Conservation (phyloP, 1,139 yeast species). For the Blastobotrys arbuscula region DNA sequence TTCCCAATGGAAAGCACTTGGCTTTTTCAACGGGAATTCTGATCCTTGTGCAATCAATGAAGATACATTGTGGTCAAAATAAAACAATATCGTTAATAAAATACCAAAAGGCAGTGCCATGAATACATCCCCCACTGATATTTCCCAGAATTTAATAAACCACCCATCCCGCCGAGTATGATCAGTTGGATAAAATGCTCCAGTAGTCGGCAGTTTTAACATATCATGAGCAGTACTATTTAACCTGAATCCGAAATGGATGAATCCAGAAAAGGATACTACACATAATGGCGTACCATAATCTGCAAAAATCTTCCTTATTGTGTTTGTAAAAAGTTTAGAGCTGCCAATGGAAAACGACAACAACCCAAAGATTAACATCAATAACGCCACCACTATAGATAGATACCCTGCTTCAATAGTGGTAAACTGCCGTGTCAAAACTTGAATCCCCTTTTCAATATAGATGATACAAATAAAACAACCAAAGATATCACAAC, state of each 20-base stretch:
- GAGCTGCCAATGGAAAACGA: conserved; percentile 59
- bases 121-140: conserved; percentile 69
- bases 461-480: conserved; percentile 87
- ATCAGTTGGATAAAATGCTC: conserved; percentile 68
- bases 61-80: conserved; percentile 93
- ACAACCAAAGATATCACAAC: conserved; percentile 91
- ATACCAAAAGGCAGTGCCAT: conserved; percentile 91
- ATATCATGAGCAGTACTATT: conserved; percentile 40
- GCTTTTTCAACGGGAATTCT: conserved; percentile 74
- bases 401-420: conserved; percentile 60
- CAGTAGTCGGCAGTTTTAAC: conserved; percentile 62
- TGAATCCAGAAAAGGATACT: conserved; percentile 84
- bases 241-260: conserved; percentile 80
- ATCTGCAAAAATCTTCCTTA: conserved; percentile 71
- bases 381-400: conserved; percentile 62
- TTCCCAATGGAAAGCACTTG: conserved; percentile 92
- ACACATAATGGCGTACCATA: conserved; percentile 82
- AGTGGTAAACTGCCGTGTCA: conserved; percentile 57
- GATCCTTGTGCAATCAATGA: conserved; percentile 86
- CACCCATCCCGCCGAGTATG: conserved; percentile 45
- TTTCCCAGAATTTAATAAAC: conserved; percentile 77
- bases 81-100: conserved; percentile 73
- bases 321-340: conserved; percentile 51
- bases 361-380: conserved; percentile 69
- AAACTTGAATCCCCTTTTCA: conserved; percentile 83